Percentiles rank a stretch among this genome's conserved stretches.
Conservation (phyloP, 163 green algal species). For the Volvox carteri region DNA sequence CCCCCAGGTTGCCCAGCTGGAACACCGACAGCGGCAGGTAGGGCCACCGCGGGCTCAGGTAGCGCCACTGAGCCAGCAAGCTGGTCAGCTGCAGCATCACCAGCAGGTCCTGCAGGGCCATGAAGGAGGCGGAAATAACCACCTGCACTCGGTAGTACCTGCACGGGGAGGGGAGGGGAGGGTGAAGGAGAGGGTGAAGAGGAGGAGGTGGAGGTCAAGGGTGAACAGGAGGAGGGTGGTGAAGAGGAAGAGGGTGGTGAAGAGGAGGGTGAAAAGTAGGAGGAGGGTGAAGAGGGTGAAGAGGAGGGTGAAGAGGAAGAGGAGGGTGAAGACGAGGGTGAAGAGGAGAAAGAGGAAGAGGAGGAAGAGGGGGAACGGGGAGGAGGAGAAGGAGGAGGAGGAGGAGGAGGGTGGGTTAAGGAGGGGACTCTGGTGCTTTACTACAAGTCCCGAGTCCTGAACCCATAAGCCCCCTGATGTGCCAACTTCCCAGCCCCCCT, state of each 20-base stretch:
- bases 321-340: not conserved
- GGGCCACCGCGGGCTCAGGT: slow-evolving; percentile 29
- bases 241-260: not conserved
- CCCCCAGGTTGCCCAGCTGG: slow-evolving; percentile 32
- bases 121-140: slow-evolving; percentile 19
- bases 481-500: not conserved
- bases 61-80: slow-evolving; percentile 38
- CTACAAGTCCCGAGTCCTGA: too few relatives aligned
- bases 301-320: not conserved
- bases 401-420: too few relatives aligned
- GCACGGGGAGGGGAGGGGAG: not conserved
- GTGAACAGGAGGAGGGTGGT: not conserved
- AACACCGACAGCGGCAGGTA: slow-evolving; percentile 50
- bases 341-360: not conserved
- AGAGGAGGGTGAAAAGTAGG: not conserved
- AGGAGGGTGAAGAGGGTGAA: not conserved
- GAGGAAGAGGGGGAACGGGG: not conserved
- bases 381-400: not conserved
- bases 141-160: slow-evolving; percentile 49
- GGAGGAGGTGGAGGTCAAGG: not conserved
- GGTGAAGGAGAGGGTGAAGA: not conserved
- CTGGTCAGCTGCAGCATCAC: slow-evolving; percentile 47
- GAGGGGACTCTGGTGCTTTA: too few relatives aligned
- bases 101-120: slow-evolving; percentile 40
- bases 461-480: not conserved